phyloP scores from a whole-genome alignment of 2,329 filamentous ascomycete species.

The Neospermospora avenae region DNA sequence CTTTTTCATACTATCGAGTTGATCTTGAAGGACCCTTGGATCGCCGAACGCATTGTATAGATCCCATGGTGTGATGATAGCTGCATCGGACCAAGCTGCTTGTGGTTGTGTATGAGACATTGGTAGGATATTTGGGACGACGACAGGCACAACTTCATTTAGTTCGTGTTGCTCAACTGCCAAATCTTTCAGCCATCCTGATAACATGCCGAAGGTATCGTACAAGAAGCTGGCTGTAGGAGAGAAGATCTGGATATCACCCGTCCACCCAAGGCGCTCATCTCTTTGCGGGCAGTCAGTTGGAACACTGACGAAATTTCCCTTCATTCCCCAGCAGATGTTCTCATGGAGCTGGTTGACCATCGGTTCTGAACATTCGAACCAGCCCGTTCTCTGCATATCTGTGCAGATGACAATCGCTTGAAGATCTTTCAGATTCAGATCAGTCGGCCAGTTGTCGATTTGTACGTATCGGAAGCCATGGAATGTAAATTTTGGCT shows the following conservation, averaged over 20 bases:
- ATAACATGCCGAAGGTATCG: slow-evolving; percentile 39
- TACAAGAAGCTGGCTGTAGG: slow-evolving; percentile 44
- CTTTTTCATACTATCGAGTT: slow-evolving; percentile 12
- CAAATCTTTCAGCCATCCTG: slow-evolving; percentile 42
- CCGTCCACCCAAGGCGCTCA: slow-evolving; percentile 48
- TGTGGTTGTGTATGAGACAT: slow-evolving; percentile 1
- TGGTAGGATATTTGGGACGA: slow-evolving; percentile 11
- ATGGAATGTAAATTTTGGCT: slow-evolving; percentile 45
- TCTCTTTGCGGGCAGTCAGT: slow-evolving; percentile 49
- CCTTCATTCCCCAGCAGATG: slow-evolving; percentile 44
- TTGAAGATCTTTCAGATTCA: slow-evolving; percentile 16
- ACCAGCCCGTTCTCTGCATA: slow-evolving; percentile 28
- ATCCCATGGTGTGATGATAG: slow-evolving; percentile 17
- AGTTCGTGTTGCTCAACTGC: slow-evolving; percentile 15
- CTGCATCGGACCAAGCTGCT: slow-evolving; percentile 15
- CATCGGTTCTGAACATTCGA: slow-evolving; percentile 30
- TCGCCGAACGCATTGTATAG: slow-evolving; percentile 11
- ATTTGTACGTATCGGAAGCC: slow-evolving; percentile 43
- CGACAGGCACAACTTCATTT: slow-evolving; percentile 5
- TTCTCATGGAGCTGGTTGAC: slow-evolving; percentile 47
- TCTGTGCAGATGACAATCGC: slow-evolving; percentile 29
- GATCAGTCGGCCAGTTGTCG: slow-evolving; percentile 15
- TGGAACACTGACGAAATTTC: slow-evolving; percentile 45
- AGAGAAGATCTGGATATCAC: slow-evolving; percentile 44
- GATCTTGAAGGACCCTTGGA: not conserved